A percentile compares a stretch with the other conserved stretches of the same genome.
phyloP scores from a whole-genome alignment of 2,329 filamentous ascomycete genomes.

The Cladophialophora bantiana region DNA sequence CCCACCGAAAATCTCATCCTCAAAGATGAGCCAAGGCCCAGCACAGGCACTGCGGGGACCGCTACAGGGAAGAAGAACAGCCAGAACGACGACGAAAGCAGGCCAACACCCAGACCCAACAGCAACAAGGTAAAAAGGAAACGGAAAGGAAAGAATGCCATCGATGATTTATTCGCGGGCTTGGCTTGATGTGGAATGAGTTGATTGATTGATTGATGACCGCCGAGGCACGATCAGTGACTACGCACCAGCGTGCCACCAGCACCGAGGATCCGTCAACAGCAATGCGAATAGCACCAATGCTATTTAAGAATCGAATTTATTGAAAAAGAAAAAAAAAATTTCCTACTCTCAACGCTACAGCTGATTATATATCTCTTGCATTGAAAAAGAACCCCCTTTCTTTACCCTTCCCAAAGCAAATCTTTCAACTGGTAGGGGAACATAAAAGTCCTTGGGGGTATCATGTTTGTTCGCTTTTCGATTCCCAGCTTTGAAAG shows the following conservation, averaged over 20 bases:
- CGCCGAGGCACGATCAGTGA: no score
- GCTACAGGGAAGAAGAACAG: background rate
- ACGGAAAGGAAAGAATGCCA: conserved; percentile 65
- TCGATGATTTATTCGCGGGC: conserved; percentile 75
- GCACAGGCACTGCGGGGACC: background rate
- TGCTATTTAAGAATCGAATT: no score
- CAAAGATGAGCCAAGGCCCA: background rate
- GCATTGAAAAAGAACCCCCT: background rate
- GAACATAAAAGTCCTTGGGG: background rate
- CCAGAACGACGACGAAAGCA: background rate
- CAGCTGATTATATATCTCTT: background rate
- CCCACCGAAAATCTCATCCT: background rate
- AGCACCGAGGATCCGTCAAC: no score
- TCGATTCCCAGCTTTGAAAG: background rate
- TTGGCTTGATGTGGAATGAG: conserved; percentile 52
- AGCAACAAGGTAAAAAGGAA: conserved; percentile 24
- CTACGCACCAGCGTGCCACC: no score
- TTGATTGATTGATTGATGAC: background rate
- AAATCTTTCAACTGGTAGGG: conserved; percentile 1
- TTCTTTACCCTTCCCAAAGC: background rate
- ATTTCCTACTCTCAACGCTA: background rate
- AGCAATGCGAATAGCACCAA: no score
- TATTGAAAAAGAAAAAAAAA: no score
- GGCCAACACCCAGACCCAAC: background rate
- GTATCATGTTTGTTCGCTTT: background rate